phyloP scores from a whole-genome alignment of 345 rosid species.

The Acer campestre region DNA sequence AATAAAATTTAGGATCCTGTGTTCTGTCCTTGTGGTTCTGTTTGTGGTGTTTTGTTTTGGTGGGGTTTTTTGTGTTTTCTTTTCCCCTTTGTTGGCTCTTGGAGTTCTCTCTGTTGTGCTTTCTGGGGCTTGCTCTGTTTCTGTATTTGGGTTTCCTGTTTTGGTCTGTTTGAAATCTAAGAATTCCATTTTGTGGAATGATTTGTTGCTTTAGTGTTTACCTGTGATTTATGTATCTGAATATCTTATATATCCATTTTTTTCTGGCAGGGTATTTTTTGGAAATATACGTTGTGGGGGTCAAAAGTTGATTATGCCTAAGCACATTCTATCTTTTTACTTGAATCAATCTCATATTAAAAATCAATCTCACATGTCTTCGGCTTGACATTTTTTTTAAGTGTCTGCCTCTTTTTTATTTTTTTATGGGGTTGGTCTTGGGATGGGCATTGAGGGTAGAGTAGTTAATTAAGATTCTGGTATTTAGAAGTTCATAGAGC shows the following conservation, averaged over 20 bases:
- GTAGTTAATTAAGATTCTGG: not conserved
- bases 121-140: too few relatives aligned
- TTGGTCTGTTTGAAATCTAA: not conserved
- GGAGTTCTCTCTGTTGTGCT: too few relatives aligned
- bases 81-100: too few relatives aligned
- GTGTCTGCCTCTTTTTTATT: not conserved
- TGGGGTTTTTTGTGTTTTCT: too few relatives aligned
- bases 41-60: too few relatives aligned
- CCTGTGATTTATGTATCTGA: not conserved
- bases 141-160: too few relatives aligned
- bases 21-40: too few relatives aligned
- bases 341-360: constrained; percentile 16
- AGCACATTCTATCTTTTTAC: constrained; percentile 34
- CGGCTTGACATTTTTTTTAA: not conserved
- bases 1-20: too few relatives aligned
- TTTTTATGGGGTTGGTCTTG: not conserved
- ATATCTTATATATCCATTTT: constrained; percentile 5
- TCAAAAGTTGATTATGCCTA: constrained; percentile 84
- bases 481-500: not conserved
- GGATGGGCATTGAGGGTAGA: not conserved
- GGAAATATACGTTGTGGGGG: constrained; percentile 84
- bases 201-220: constrained; percentile 9
- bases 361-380: too few relatives aligned
- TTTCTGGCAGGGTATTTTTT: constrained; percentile 71
- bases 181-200: not conserved